Percentiles rank a stretch among this genome's conserved stretches.
These are phyloP conservation scores for Flaveria sonorensis DNA, from an alignment of 129 eudicot genomes.

Conservation along the genomic window DNA sequence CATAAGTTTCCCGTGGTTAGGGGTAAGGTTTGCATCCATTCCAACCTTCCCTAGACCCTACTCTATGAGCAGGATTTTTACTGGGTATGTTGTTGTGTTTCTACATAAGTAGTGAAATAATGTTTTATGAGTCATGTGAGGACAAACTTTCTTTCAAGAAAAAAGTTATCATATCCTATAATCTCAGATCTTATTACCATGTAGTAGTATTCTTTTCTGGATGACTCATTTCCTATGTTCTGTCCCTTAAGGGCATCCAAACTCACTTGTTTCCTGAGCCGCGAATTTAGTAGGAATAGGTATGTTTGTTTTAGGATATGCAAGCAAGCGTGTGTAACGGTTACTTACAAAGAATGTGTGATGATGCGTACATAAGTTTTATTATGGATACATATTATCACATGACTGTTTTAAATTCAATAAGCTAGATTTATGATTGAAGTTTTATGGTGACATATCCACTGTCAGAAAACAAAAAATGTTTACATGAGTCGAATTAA, in stretches of 20 bases:
- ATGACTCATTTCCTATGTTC: background rate
- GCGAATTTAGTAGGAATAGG: background rate
- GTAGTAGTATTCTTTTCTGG: background rate
- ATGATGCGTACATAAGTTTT: background rate
- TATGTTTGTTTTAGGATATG: no score
- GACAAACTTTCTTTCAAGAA: no score
- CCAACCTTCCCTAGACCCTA: no score
- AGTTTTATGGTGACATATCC: background rate
- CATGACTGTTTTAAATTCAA: background rate
- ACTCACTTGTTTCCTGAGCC: conserved; percentile 10
- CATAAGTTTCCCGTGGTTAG: no score
- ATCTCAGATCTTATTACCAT: background rate
- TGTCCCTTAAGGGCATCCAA: background rate
- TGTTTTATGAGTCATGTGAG: no score
- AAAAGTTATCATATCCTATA: no score
- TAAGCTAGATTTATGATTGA: background rate
- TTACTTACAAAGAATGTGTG: background rate
- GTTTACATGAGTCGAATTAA: conserved; percentile 5
- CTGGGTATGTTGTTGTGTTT: no score
- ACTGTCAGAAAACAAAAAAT: conserved; percentile 4
- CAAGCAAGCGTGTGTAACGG: background rate
- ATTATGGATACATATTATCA: background rate
- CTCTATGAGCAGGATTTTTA: no score
- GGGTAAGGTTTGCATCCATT: no score
- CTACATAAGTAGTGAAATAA: no score